Base-by-base conservation (phyloP, 2,329 filamentous ascomycete species). In the Didymosphaeria variabile region DNA sequence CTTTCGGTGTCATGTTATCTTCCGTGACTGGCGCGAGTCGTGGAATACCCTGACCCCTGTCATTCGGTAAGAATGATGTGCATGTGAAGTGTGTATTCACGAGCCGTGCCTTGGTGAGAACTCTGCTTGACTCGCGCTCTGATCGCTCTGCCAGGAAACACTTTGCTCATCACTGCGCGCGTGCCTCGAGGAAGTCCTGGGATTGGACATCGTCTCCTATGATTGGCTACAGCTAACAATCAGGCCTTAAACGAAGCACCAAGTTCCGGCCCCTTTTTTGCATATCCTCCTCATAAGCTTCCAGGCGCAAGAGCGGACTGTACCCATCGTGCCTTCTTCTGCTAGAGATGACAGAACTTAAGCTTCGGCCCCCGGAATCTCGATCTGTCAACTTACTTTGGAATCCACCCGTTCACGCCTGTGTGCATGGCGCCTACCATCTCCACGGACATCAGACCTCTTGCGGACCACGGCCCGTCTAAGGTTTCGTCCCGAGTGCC, bases 41-140 rank as follows among this genome's bases (percentile, higher is more conserved):
- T n/a, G 50, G 12, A 44, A 45, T 13, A 19, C 12, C 38, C 42
- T 13, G 23, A 46, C 12, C 40, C 32, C 23, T 53, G 36, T 13
- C 21, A n/a, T 15, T 46, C 55, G 61, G 60, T 63, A 65, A 61
- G 55, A 58, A 29, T 63, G 58, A 63, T 62, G 59, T 60, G 31
- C 54, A 58, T 51, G 36, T 47, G 49, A n/a, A n/a, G n/a, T n/a
- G 52, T 44, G 81, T 17, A 55, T 45, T 10, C 40, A 8, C 36
- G 38, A 44, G 52, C 38, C 52, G 26, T 23, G 21, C 21, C 19
- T 55, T 45, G 13, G 45, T 47, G 45, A 13, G 47, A 36, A 12
- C 31, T 51, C 29, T 55, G 40, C 32, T 40, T 42, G 36, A 53
- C 21, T 34, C 32, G 49, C 21, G 19, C 15, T n/a, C 23, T 42